phyloP scores from a whole-genome alignment of 2,329 filamentous ascomycete genomes.

The Neocucurbitaria cava region DNA sequence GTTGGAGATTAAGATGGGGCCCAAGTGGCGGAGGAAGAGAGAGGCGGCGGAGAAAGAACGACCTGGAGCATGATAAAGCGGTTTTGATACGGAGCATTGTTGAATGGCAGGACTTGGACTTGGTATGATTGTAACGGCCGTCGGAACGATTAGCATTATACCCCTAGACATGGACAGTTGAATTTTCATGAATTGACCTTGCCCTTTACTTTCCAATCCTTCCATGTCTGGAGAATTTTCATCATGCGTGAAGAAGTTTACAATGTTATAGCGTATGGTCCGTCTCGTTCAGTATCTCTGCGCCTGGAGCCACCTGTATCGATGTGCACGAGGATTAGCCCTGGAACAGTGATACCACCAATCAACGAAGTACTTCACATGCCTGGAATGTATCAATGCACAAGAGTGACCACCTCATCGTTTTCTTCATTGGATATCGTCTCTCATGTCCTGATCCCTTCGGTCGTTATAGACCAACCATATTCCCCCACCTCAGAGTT shows the following conservation, averaged over 20 bases:
- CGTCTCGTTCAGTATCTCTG: too few relatives aligned
- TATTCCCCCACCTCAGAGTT: not conserved
- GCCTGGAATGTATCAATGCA: too few relatives aligned
- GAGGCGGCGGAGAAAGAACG: slow-evolving; percentile 23
- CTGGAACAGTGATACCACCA: too few relatives aligned
- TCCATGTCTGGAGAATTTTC: too few relatives aligned
- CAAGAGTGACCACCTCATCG: not conserved
- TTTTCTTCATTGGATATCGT: slow-evolving; percentile 1
- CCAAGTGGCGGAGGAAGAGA: slow-evolving; percentile 28
- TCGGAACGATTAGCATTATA: not conserved
- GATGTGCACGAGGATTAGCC: too few relatives aligned
- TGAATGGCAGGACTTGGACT: not conserved
- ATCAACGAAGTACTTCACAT: too few relatives aligned
- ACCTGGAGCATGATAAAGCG: not conserved
- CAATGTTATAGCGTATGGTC: too few relatives aligned
- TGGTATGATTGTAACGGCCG: not conserved
- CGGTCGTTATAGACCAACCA: not conserved
- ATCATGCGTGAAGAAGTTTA: too few relatives aligned
- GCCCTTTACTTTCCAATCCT: too few relatives aligned
- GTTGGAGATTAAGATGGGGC: slow-evolving; percentile 35
- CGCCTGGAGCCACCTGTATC: too few relatives aligned
- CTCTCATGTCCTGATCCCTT: not conserved
- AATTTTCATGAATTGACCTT: not conserved
- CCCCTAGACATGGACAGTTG: not conserved
- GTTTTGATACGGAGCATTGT: not conserved